Conservation (phyloP, 768 basidiomycete genomes). For the Polyporus arcularius region DNA sequence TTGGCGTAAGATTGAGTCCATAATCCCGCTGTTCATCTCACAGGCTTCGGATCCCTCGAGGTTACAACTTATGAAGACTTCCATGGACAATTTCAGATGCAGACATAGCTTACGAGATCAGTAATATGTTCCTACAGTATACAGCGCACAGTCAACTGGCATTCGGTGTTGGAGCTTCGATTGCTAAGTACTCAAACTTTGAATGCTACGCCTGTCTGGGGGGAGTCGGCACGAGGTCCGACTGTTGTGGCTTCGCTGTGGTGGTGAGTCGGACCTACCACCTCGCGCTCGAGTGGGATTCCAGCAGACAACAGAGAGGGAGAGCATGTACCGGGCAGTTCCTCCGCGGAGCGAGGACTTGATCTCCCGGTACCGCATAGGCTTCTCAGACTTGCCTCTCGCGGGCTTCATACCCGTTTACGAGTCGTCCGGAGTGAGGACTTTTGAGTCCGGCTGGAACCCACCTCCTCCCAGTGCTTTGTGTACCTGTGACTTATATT, state of each 20-base stretch:
- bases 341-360: too few species aligned
- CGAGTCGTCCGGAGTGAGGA: too few species aligned
- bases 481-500: too few species aligned
- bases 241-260: conserved; percentile 2
- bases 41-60: neutral
- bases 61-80: neutral
- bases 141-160: neutral
- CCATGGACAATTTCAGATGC: neutral
- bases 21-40: conserved; percentile 14
- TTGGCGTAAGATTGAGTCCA: conserved; percentile 20
- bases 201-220: too few species aligned
- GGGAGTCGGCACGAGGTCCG: neutral
- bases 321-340: too few species aligned
- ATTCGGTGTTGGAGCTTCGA: neutral
- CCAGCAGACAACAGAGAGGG: neutral
- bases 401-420: too few species aligned
- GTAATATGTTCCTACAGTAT: neutral
- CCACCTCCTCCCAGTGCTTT: too few species aligned
- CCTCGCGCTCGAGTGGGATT: conserved; percentile 5
- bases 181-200: too few species aligned
- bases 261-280: neutral
- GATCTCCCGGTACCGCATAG: too few species aligned
- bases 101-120: neutral
- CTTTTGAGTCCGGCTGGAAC: too few species aligned
- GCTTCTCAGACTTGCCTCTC: too few species aligned